Base-by-base conservation (phyloP, 306 rosid genomes). In the Quercus wislizeni region DNA sequence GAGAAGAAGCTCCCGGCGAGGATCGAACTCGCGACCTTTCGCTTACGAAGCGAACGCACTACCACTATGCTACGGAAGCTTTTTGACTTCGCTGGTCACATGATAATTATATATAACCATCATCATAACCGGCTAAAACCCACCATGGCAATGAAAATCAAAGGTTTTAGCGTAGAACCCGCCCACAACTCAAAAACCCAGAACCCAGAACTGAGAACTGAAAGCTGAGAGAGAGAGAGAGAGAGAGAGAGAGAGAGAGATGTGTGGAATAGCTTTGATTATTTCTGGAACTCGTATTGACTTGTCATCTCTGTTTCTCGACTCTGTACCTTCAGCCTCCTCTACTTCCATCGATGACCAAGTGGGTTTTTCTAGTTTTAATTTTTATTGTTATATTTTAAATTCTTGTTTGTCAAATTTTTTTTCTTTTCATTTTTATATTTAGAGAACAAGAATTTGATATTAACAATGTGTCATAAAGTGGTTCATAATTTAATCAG, bases 21-120 rank as follows among this genome's bases (percentile, higher is more conserved):
- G 89, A 88, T 91, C 91, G 94, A 92, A 92, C 97, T 88, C 94
- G 88, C 94, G 94, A 90, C 92, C 92, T 90, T 89, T 88, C 93
- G 89, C 97, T 91, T 92, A 92, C 91, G 94, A 90, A 92, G 94
- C 92, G 94, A 90, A 88, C 89, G 92, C 97, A 92, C 91, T 88
- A 90, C 97, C 97, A 90, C 94, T 90, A 87, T 86, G 94, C 94
- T 88, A 92, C 84, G 90, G 94, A 92, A 88, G 92, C 96, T 0
- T 14, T 0, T 0, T 19, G 0, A 0, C 0, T 0, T 11, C 1
- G 2, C 30, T 1, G 0, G 17, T 12, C 54, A 49, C 17, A 3
- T 49, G 54, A 13, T 49, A 10, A 12, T 11, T 2, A 49, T 12
- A 49, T 49, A 49, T 49, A 11, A 49, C 17, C 17, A 13, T 49